These are phyloP conservation scores for Cercospora sp. DNA, from an alignment of 2,329 filamentous ascomycete species.

Conservation along the genomic window DNA sequence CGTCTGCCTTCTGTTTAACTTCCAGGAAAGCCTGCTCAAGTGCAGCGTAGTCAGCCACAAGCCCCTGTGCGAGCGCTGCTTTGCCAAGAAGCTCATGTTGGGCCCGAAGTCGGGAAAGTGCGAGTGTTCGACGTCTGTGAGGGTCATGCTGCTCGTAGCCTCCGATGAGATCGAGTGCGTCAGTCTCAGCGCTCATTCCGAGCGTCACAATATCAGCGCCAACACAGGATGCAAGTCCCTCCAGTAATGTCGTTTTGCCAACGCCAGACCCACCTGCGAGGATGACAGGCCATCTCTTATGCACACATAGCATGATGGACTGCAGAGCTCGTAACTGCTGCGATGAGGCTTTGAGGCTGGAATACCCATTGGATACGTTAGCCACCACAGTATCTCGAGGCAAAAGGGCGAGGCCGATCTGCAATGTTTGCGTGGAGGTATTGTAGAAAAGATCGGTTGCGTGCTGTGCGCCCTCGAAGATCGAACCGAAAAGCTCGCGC, in stretches of 20 bases:
- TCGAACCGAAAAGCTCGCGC: constrained; percentile 62
- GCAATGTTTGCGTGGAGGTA: constrained; percentile 63
- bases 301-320: constrained; percentile 81
- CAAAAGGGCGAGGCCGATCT: constrained; percentile 77
- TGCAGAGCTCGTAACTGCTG: constrained; percentile 72
- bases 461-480: constrained; percentile 55
- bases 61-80: constrained; percentile 17
- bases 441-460: constrained; percentile 67
- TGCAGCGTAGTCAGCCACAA: constrained; percentile 1
- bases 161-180: constrained; percentile 95
- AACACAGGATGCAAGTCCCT: constrained; percentile 74
- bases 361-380: constrained; percentile 3
- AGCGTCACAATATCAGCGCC: constrained; percentile 79
- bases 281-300: constrained; percentile 85
- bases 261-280: constrained; percentile 80
- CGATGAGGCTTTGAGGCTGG: neutral
- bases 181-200: constrained; percentile 89
- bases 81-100: constrained; percentile 20
- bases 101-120: constrained; percentile 23
- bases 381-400: constrained; percentile 51
- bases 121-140: constrained; percentile 50
- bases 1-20: constrained; percentile 3
- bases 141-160: constrained; percentile 95
- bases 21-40: constrained; percentile 14
- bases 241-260: constrained; percentile 80